phyloP scores from a whole-genome alignment of 73 alveolate genomes.

The Tetrahymena malaccensis region DNA sequence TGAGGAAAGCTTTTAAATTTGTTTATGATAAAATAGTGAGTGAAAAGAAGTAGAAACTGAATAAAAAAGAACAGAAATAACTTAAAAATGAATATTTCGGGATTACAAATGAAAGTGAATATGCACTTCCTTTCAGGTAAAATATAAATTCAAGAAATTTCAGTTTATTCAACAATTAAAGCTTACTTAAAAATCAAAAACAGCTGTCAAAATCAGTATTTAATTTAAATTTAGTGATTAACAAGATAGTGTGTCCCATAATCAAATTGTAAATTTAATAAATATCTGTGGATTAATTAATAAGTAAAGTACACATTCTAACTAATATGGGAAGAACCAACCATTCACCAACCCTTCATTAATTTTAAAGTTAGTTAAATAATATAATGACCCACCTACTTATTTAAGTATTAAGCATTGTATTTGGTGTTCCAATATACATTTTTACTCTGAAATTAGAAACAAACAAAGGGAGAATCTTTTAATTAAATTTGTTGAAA shows the following conservation, averaged over 20 bases:
- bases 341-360: too few species aligned
- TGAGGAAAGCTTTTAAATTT: background rate
- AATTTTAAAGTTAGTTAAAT: too few species aligned
- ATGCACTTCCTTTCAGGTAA: background rate
- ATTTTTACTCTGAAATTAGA: too few species aligned
- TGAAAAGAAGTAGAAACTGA: background rate
- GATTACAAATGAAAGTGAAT: background rate
- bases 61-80: background rate
- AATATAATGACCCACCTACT: too few species aligned
- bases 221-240: background rate
- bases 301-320: too few species aligned
- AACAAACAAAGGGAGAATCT: background rate
- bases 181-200: background rate
- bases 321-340: too few species aligned
- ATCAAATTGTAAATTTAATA: background rate
- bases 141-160: background rate
- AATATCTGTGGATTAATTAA: background rate
- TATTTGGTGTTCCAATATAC: too few species aligned
- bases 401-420: too few species aligned
- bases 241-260: background rate
- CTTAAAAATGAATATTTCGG: background rate
- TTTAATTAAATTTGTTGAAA: background rate
- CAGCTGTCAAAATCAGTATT: too few species aligned
- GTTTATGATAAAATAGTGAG: background rate
- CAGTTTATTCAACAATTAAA: background rate